Percentiles rank a stretch among this genome's conserved stretches.
Evolutionary conservation across 2,329 filamentous ascomycete genomes (phyloP).

Genomic region (Ceratocystis diversiconidia): DNA sequence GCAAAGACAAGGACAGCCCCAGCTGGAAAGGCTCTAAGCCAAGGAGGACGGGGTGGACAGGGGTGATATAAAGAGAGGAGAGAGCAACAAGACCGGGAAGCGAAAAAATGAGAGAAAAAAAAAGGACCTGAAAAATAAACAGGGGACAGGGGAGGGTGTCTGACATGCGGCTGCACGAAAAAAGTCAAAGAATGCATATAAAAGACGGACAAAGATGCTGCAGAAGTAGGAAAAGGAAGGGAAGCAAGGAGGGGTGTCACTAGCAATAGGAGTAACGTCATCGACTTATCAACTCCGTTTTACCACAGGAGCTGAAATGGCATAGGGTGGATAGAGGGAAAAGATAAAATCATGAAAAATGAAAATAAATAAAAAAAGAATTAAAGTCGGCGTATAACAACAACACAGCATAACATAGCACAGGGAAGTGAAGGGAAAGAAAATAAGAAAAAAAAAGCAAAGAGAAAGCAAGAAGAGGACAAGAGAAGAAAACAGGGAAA

Average conservation of each 20-base stretch:
- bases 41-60: neutral
- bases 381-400: neutral
- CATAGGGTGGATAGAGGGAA: neutral
- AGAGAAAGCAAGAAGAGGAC: neutral
- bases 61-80: neutral
- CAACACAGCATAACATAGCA: neutral
- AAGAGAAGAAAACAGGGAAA: neutral
- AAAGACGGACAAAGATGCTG: neutral
- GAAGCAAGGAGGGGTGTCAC: neutral
- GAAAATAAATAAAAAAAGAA: neutral
- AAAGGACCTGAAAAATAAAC: neutral
- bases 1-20: slow-evolving; percentile 4
- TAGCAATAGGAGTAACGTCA: neutral
- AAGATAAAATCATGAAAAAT: slow-evolving; percentile 2
- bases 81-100: neutral
- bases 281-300: slow-evolving; percentile 4
- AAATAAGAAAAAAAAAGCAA: neutral
- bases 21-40: slow-evolving; percentile 3
- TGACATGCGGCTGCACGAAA: neutral
- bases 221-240: neutral
- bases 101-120: neutral
- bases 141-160: neutral
- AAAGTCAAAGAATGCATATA: neutral
- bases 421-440: neutral
- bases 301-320: slow-evolving; percentile 7